These are phyloP conservation scores for Zoysia pacifica DNA, from an alignment of 176 grass and related monocot genomes.

Conservation along the genomic window DNA sequence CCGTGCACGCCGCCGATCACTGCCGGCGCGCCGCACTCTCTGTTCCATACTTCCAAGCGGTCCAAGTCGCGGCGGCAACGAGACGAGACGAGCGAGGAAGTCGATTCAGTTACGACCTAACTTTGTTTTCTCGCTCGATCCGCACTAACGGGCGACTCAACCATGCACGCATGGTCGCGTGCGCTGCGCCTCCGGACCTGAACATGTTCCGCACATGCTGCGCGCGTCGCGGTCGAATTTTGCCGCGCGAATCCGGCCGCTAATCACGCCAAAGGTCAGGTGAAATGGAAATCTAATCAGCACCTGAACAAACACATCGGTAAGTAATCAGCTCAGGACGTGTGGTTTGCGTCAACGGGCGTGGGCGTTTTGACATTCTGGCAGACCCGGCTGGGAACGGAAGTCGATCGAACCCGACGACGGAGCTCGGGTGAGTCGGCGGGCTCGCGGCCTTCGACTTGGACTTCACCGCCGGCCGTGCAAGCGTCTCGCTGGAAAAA, in stretches of 20 bases:
- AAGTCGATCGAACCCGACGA: neutral
- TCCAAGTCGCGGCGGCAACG: neutral
- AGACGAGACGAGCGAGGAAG: neutral
- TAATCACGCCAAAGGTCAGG: too few species aligned
- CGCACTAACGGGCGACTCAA: constrained; percentile 32
- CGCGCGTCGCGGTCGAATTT: too few species aligned
- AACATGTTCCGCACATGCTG: too few species aligned
- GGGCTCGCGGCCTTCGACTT: neutral
- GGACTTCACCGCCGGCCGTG: neutral
- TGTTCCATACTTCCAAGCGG: neutral
- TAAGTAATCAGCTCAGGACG: too few species aligned
- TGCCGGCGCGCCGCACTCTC: constrained; percentile 2
- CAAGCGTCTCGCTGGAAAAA: too few species aligned
- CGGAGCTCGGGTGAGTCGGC: neutral
- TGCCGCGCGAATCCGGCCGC: too few species aligned
- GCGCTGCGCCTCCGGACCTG: too few species aligned
- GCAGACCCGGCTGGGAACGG: too few species aligned
- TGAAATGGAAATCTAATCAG: too few species aligned
- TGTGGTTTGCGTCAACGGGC: constrained; percentile 2
- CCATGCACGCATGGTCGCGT: neutral
- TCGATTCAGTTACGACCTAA: constrained; percentile 3
- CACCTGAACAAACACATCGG: too few species aligned
- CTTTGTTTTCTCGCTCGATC: constrained; percentile 32
- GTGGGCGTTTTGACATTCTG: neutral
- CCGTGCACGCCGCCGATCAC: constrained; percentile 17